A percentile compares a stretch with the other conserved stretches of the same genome.
Conservation (phyloP, 331 rosid genomes). For the Arachis monticola region DNA sequence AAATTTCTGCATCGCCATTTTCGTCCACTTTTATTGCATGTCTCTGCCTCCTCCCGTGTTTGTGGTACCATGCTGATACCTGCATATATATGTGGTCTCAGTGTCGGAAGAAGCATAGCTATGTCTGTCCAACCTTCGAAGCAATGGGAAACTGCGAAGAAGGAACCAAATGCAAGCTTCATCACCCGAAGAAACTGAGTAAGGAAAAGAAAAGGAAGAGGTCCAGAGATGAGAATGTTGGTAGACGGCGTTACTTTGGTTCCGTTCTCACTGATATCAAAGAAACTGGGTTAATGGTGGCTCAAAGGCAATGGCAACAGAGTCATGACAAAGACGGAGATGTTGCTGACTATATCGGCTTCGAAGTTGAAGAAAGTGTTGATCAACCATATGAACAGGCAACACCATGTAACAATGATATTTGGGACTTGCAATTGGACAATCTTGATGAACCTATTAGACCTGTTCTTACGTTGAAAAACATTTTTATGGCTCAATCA, state of each 20-base stretch:
- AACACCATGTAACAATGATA: constrained; percentile 44
- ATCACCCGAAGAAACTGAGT: constrained; percentile 67
- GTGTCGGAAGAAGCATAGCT: constrained; percentile 99
- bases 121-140: constrained; percentile 81
- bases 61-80: constrained; percentile 42
- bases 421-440: constrained; percentile 45
- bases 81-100: constrained; percentile 48
- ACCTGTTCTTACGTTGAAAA: constrained; percentile 55
- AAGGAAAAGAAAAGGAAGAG: constrained; percentile 74
- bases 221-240: constrained; percentile 45
- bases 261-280: constrained; percentile 35
- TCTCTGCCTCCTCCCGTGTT: constrained; percentile 7
- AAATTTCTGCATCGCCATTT: constrained; percentile 4
- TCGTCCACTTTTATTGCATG: not conserved
- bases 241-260: constrained; percentile 66
- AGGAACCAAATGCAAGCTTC: constrained; percentile 86
- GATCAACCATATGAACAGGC: constrained; percentile 37
- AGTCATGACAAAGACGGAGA: constrained; percentile 42
- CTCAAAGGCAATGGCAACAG: constrained; percentile 44
- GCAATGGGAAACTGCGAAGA: constrained; percentile 77
- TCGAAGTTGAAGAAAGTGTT: constrained; percentile 52
- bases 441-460: constrained; percentile 57
- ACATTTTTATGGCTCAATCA: constrained; percentile 23
- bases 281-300: constrained; percentile 38
- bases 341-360: constrained; percentile 52